These are phyloP conservation scores for Saccharomyces jurei DNA, from an alignment of 805 yeast species.

Conservation along the genomic window DNA sequence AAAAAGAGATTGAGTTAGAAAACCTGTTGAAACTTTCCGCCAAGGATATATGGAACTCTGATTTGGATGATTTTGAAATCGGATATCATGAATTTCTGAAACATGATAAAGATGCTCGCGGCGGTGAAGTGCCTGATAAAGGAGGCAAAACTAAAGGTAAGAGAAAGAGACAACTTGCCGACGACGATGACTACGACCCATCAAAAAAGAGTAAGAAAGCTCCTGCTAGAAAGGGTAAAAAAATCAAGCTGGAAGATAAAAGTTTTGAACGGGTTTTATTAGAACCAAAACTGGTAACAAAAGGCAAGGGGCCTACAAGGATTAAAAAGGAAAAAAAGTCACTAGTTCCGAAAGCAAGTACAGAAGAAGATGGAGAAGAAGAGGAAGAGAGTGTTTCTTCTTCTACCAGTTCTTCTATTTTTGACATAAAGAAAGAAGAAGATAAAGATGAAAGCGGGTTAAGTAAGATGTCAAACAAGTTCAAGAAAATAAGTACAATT, in stretches of 20 bases:
- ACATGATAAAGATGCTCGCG: conserved; percentile 55
- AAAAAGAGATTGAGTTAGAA: conserved; percentile 63
- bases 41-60: conserved; percentile 81
- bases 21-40: conserved; percentile 59
- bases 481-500: conserved; percentile 25
- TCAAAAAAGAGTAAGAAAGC: conserved; percentile 21
- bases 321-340: conserved; percentile 18
- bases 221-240: conserved; percentile 11
- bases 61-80: conserved; percentile 63
- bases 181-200: conserved; percentile 23
- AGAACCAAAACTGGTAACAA: conserved; percentile 20
- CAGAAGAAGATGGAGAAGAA: conserved; percentile 3
- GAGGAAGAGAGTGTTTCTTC: not conserved
- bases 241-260: conserved; percentile 21
- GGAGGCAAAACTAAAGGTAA: conserved; percentile 36
- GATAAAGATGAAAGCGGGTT: conserved; percentile 6
- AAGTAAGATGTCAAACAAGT: conserved; percentile 27
- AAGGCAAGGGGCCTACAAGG: conserved; percentile 19
- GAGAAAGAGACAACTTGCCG: conserved; percentile 19
- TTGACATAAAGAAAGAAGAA: conserved; percentile 11
- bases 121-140: conserved; percentile 39
- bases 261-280: conserved; percentile 23
- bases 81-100: conserved; percentile 62
- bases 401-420: conserved; percentile 11
- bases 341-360: conserved; percentile 4